Conservation (phyloP, 2,329 filamentous ascomycete genomes). For the Byssochlamys sp. region DNA sequence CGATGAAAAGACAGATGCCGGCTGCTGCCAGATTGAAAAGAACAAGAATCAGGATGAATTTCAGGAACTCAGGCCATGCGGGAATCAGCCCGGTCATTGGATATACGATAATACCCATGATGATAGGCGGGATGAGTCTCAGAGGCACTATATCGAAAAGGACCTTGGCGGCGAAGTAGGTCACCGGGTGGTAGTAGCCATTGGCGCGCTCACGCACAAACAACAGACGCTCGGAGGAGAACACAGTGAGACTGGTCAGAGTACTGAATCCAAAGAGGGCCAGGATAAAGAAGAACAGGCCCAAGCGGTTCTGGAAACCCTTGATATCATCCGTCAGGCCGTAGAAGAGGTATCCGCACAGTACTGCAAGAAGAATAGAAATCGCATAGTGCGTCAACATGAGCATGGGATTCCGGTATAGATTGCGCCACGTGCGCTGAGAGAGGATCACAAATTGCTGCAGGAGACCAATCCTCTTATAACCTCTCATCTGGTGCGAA, state of each 20-base stretch:
- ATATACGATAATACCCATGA: slow-evolving; percentile 92
- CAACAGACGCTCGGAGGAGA: slow-evolving; percentile 77
- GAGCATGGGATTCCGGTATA: slow-evolving; percentile 93
- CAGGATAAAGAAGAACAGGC: slow-evolving; percentile 93
- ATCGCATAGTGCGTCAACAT: slow-evolving; percentile 99
- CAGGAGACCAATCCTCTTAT: slow-evolving; percentile 66
- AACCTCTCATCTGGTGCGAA: slow-evolving; percentile 58
- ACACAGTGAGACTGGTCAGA: slow-evolving; percentile 84
- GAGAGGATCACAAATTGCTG: slow-evolving; percentile 86
- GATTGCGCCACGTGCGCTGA: slow-evolving; percentile 85
- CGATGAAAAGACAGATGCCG: slow-evolving; percentile 88
- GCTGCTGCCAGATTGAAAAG: slow-evolving; percentile 93
- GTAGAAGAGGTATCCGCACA: slow-evolving; percentile 92
- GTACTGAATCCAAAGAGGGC: slow-evolving; percentile 96
- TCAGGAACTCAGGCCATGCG: slow-evolving; percentile 72
- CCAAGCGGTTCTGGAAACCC: slow-evolving; percentile 93
- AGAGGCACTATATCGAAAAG: slow-evolving; percentile 94
- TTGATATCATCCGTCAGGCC: slow-evolving; percentile 90
- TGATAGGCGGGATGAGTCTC: slow-evolving; percentile 84
- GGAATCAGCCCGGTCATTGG: slow-evolving; percentile 92
- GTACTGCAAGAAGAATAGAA: slow-evolving; percentile 83
- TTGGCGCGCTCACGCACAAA: slow-evolving; percentile 92
- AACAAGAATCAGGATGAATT: slow-evolving; percentile 82
- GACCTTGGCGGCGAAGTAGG: slow-evolving; percentile 93
- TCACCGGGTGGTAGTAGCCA: slow-evolving; percentile 87